Percentiles rank a stretch among this genome's conserved stretches.
Evolutionary conservation across 805 yeast genomes (phyloP).

Genomic region (Wickerhamomyces kurtzmanii): DNA sequence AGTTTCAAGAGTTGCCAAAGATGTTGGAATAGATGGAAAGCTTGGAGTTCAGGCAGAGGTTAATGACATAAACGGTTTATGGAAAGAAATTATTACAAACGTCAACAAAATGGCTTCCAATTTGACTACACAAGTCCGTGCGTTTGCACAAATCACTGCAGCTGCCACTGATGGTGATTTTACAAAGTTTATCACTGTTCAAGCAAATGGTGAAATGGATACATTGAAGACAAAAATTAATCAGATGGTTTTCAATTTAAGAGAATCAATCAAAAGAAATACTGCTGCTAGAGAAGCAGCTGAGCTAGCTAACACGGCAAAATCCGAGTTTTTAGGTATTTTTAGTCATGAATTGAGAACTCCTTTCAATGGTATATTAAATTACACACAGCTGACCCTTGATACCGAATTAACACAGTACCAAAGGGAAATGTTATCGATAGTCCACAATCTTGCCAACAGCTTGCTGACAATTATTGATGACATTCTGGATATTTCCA

Average conservation of each 20-base stretch:
- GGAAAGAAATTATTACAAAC: slow-evolving; percentile 88
- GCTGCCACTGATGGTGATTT: slow-evolving; percentile 94
- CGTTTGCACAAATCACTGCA: slow-evolving; percentile 87
- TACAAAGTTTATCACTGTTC: slow-evolving; percentile 83
- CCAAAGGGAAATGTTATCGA: slow-evolving; percentile 85
- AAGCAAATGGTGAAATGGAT: slow-evolving; percentile 86
- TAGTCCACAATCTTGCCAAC: slow-evolving; percentile 82
- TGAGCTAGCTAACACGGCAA: slow-evolving; percentile 80
- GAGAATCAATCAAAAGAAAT: slow-evolving; percentile 85
- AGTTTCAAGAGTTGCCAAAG: slow-evolving; percentile 84
- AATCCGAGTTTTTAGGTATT: slow-evolving; percentile 84
- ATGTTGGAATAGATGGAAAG: slow-evolving; percentile 90
- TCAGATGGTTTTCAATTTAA: slow-evolving; percentile 77
- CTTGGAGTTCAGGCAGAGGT: slow-evolving; percentile 90
- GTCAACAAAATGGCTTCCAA: slow-evolving; percentile 94
- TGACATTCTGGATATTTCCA: slow-evolving; percentile 84
- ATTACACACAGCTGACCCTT: slow-evolving; percentile 83
- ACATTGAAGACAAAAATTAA: slow-evolving; percentile 41
- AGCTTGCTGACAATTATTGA: slow-evolving; percentile 80
- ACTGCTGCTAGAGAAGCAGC: slow-evolving; percentile 95
- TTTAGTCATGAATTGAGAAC: slow-evolving; percentile 86
- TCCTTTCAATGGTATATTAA: slow-evolving; percentile 88
- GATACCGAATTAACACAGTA: slow-evolving; percentile 87
- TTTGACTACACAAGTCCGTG: slow-evolving; percentile 85
- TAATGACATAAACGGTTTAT: slow-evolving; percentile 80